Evolutionary conservation across 768 basidiomycete species (phyloP).

Genomic region (Tephrocybe sp.): DNA sequence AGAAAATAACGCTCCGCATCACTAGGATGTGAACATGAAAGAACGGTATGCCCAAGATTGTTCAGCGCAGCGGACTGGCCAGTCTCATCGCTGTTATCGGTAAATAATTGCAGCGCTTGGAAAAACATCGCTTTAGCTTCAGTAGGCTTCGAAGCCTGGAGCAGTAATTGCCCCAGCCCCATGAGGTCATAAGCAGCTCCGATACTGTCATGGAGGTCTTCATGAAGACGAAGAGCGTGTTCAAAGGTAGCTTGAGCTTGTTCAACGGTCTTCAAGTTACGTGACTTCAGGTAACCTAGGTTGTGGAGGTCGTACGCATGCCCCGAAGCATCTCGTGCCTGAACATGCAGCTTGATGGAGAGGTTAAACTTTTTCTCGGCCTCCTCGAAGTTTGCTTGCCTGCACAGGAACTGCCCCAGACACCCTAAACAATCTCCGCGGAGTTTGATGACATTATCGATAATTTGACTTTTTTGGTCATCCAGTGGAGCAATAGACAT

Average conservation of each 20-base stretch:
- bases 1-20: constrained; percentile 23
- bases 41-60: constrained; percentile 21
- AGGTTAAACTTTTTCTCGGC: constrained; percentile 22
- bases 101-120: constrained; percentile 19
- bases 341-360: constrained; percentile 23
- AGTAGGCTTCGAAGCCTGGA: constrained; percentile 14
- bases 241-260: constrained; percentile 17
- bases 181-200: constrained; percentile 27
- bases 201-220: constrained; percentile 17
- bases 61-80: constrained; percentile 25
- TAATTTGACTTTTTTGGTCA: background rate
- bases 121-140: background rate
- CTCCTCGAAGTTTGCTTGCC: constrained; percentile 19
- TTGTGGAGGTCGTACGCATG: constrained; percentile 30
- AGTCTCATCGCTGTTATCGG: constrained; percentile 14
- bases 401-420: constrained; percentile 26
- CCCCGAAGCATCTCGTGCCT: constrained; percentile 21
- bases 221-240: constrained; percentile 19
- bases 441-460: constrained; percentile 10
- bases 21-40: constrained; percentile 17
- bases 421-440: constrained; percentile 28
- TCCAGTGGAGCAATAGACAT: background rate
- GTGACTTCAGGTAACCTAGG: constrained; percentile 21
- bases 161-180: constrained; percentile 21
- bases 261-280: constrained; percentile 4